phyloP scores from a whole-genome alignment of 2,329 filamentous ascomycete genomes.

The Aspergillus chevalieri region DNA sequence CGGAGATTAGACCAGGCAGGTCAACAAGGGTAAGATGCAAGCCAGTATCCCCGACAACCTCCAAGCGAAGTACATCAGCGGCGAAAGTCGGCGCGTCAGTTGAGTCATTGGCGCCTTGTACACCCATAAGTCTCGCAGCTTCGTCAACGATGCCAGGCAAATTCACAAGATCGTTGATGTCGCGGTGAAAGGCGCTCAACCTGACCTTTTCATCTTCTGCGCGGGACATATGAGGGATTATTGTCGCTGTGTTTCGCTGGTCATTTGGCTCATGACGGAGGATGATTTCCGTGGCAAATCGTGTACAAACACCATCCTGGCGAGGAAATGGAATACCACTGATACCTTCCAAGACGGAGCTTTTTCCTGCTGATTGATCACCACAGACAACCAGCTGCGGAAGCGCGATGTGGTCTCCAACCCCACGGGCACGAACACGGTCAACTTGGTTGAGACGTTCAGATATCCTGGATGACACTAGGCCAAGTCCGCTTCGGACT shows the following conservation, averaged over 20 bases:
- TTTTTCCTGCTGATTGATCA: conserved; percentile 59
- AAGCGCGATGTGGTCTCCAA: conserved; percentile 45
- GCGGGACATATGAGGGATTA: conserved; percentile 8
- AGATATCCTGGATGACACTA: conserved; percentile 9
- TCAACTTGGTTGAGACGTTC: conserved; percentile 49
- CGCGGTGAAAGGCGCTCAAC: conserved; percentile 4
- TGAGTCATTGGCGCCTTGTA: conserved; percentile 4
- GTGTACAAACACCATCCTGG: conserved; percentile 55
- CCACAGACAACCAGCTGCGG: conserved; percentile 60
- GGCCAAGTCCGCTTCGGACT: conserved; percentile 4
- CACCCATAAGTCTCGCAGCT: conserved; percentile 7
- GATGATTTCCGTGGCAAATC: conserved; percentile 57
- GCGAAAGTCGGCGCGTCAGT: conserved; percentile 25
- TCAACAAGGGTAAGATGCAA: conserved; percentile 55
- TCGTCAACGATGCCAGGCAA: conserved; percentile 10
- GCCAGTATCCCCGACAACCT: conserved; percentile 52
- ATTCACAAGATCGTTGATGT: conserved; percentile 6
- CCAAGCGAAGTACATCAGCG: conserved; percentile 53
- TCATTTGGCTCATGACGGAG: conserved; percentile 24
- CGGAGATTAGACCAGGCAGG: conserved; percentile 52
- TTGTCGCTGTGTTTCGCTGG: conserved; percentile 3
- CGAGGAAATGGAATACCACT: conserved; percentile 57
- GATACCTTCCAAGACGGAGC: conserved; percentile 54
- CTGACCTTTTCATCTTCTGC: conserved; percentile 5
- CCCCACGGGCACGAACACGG: conserved; percentile 48